phyloP scores from a whole-genome alignment of 140 eudicot species.

The Flaveria floridana region DNA sequence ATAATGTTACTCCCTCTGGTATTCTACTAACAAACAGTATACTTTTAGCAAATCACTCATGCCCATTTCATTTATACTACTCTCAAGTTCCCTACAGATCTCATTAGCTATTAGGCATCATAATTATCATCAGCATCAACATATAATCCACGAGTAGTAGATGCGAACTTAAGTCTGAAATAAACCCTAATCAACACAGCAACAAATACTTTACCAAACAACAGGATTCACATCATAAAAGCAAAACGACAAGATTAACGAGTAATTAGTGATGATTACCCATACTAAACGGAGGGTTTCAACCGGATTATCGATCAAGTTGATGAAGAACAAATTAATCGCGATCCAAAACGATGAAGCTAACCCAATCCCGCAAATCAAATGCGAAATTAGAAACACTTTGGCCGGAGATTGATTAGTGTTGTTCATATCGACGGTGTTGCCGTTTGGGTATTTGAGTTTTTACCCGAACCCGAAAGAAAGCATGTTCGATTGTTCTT shows the following conservation, averaged over 20 bases:
- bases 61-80: neutral
- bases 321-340: slow-evolving; percentile 41
- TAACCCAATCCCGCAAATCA: slow-evolving; percentile 54
- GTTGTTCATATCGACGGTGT: neutral
- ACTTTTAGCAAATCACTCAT: neutral
- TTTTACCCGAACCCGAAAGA: slow-evolving; percentile 3
- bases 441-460: neutral
- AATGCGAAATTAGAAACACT: slow-evolving; percentile 40
- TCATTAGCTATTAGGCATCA: neutral
- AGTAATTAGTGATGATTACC: slow-evolving; percentile 45
- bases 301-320: slow-evolving; percentile 1
- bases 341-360: slow-evolving; percentile 59
- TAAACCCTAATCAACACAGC: neutral
- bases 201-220: neutral
- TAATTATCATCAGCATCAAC: neutral
- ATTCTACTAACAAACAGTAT: neutral
- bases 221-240: neutral
- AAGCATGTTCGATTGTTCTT: neutral
- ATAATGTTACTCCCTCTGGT: neutral
- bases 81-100: neutral
- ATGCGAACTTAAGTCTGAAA: neutral
- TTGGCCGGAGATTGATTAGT: slow-evolving; percentile 27
- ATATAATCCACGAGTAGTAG: neutral
- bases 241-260: neutral
- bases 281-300: slow-evolving; percentile 31